These are phyloP conservation scores for Zizania palustris DNA, from an alignment of 202 grass and related monocot species.

Conservation along the genomic window DNA sequence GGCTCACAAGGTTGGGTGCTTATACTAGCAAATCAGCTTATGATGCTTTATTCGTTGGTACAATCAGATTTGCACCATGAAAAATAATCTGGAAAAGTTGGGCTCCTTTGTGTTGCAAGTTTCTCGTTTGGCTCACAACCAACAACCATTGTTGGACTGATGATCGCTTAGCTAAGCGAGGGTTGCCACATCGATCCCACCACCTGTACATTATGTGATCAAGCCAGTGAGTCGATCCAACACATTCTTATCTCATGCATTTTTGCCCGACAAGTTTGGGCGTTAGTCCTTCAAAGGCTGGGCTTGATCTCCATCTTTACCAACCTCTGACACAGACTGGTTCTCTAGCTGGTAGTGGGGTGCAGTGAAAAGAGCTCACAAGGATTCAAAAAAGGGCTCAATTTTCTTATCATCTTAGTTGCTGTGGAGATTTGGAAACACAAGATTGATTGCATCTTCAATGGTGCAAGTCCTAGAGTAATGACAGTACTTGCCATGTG, in stretches of 20 bases:
- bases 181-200: not conserved
- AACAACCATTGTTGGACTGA: not conserved
- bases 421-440: not conserved
- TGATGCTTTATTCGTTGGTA: not conserved
- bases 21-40: not conserved
- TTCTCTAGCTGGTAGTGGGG: no score
- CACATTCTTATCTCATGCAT: not conserved
- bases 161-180: not conserved
- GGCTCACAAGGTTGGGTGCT: not conserved
- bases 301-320: not conserved
- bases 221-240: not conserved
- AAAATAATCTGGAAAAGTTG: conserved; percentile 3
- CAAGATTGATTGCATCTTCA: not conserved
- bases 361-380: not conserved
- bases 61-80: not conserved
- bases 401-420: not conserved
- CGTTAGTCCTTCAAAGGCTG: not conserved
- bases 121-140: not conserved
- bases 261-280: not conserved
- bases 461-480: not conserved
- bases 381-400: not conserved
- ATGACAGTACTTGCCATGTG: no score
- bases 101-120: not conserved
- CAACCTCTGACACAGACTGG: no score
- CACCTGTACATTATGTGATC: not conserved